These are phyloP conservation scores for Populus alba DNA, from an alignment of 345 rosid species.

Conservation along the genomic window DNA sequence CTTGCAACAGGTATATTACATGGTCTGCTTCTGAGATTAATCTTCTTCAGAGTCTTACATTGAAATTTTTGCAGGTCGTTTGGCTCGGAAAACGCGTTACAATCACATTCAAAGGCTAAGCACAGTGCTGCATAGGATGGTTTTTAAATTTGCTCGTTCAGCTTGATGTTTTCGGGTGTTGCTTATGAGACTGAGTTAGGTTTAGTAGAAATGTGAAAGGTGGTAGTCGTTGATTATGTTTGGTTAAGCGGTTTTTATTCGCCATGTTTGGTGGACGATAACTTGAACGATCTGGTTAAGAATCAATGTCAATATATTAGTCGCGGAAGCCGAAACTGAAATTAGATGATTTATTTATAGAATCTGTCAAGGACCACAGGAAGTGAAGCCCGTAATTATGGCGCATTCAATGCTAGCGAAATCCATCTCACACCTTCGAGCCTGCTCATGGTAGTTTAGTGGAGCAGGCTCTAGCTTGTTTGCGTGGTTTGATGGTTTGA, in stretches of 20 bases:
- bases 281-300: neutral
- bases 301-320: neutral
- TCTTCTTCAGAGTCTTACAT: neutral
- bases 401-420: too few relatives aligned
- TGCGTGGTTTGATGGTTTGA: too few relatives aligned
- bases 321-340: neutral
- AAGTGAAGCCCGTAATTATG: too few relatives aligned
- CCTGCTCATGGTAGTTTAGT: too few relatives aligned
- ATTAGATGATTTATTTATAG: neutral
- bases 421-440: too few relatives aligned
- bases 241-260: too few relatives aligned
- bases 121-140: slow-evolving; percentile 37
- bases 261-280: neutral
- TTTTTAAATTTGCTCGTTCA: too few relatives aligned
- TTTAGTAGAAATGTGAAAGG: neutral
- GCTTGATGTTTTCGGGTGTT: neutral
- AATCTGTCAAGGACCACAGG: too few relatives aligned
- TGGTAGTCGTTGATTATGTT: too few relatives aligned
- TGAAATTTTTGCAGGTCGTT: slow-evolving; percentile 41
- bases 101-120: slow-evolving; percentile 78
- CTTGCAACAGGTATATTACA: slow-evolving; percentile 53
- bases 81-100: slow-evolving; percentile 60
- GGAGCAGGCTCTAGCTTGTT: too few relatives aligned
- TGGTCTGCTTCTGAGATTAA: neutral
- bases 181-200: neutral